Percentiles rank a stretch among this genome's conserved stretches.
phyloP scores from a whole-genome alignment of 148 eudicot species.

The Camellia japonica region DNA sequence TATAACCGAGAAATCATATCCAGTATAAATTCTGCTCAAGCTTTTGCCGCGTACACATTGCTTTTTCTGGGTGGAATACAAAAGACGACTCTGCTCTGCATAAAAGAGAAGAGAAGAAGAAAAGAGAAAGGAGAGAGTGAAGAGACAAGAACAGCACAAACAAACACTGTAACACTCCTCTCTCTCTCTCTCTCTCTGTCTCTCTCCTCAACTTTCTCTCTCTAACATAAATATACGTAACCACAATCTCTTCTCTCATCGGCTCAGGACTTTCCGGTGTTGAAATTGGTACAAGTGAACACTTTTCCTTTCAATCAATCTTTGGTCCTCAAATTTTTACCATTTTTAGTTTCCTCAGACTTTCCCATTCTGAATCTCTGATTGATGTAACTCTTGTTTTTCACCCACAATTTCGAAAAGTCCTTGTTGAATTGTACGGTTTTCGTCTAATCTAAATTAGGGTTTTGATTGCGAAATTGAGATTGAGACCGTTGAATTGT shows the following conservation, averaged over 20 bases:
- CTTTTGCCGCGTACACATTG: not conserved
- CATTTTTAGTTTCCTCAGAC: not conserved
- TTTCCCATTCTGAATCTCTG: not conserved
- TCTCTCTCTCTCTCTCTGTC: not conserved
- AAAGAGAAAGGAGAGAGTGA: not conserved
- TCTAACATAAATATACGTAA: not conserved
- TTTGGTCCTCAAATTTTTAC: not conserved
- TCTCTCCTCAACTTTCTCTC: not conserved
- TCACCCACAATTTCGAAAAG: not conserved
- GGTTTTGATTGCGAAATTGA: conserved; percentile 11
- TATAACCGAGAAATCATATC: not conserved
- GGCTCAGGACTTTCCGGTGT: not conserved
- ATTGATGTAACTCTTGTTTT: not conserved
- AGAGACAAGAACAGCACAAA: not conserved
- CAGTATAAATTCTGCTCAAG: not conserved
- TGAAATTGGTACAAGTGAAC: not conserved
- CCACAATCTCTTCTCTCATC: not conserved
- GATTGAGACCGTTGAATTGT: conserved; percentile 6
- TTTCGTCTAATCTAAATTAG: not conserved
- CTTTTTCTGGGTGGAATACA: not conserved
- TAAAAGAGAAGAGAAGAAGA: not conserved
- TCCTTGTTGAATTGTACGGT: not conserved
- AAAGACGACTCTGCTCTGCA: not conserved
- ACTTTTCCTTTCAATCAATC: not conserved
- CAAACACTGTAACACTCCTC: not conserved